A percentile compares a stretch with the other conserved stretches of the same genome.
Evolutionary conservation across 768 basidiomycete species (phyloP).

Genomic region (Melanogaster broomeanus): DNA sequence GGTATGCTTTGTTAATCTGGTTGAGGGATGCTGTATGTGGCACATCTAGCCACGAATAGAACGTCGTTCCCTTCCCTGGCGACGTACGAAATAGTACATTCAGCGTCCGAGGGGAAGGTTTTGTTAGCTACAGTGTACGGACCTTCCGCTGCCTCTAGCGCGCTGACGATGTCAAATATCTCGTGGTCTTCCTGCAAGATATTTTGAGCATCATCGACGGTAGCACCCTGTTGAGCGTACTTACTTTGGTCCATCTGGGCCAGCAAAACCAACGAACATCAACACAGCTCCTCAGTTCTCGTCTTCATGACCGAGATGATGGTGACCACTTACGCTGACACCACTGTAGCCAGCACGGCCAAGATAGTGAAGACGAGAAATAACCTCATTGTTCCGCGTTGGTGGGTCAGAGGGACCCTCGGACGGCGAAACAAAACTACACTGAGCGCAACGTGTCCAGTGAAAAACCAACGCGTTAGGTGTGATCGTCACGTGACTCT

Average conservation of each 20-base stretch:
- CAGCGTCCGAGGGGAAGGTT: conserved; percentile 1
- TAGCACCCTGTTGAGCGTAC: neutral
- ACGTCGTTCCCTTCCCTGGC: conserved; percentile 83
- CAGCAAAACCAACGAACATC: neutral
- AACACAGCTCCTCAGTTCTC: conserved; percentile 3
- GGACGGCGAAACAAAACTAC: neutral
- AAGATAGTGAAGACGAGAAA: conserved; percentile 48
- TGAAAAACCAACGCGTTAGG: no score
- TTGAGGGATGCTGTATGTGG: conserved; percentile 67
- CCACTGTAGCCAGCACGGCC: conserved; percentile 52
- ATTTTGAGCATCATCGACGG: conserved; percentile 3
- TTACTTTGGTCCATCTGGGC: conserved; percentile 74
- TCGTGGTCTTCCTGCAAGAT: conserved; percentile 82
- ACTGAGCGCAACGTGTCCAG: neutral
- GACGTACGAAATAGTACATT: neutral
- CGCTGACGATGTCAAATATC: conserved; percentile 91
- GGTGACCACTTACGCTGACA: conserved; percentile 55
- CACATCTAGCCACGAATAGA: conserved; percentile 93
- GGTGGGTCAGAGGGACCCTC: neutral
- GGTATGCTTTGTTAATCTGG: conserved; percentile 88
- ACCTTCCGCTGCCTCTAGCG: conserved; percentile 81
- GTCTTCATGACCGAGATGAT: neutral
- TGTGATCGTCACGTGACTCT: no score
- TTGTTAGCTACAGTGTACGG: conserved; percentile 13
- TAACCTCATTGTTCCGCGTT: conserved; percentile 47